A percentile compares a stretch with the other conserved stretches of the same genome.
Evolutionary conservation across 2,329 filamentous ascomycete species (phyloP).

Genomic region (Didymella lethalis): DNA sequence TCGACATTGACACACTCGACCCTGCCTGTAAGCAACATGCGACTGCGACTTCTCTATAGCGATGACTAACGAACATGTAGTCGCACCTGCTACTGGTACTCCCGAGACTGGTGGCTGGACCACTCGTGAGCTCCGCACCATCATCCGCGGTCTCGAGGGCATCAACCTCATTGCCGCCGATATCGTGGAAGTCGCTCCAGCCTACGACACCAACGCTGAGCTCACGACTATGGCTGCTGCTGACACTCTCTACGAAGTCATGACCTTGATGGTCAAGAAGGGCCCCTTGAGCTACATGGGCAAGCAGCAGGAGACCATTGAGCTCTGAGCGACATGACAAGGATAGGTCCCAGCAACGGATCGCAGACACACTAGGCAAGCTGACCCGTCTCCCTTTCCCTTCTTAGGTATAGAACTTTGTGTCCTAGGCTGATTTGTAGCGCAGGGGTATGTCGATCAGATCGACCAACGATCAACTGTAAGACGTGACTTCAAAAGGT

Average conservation of each 20-base stretch:
- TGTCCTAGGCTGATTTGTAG: slow-evolving; percentile 25
- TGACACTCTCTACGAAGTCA: slow-evolving; percentile 76
- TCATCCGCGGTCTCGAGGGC: slow-evolving; percentile 72
- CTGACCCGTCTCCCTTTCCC: slow-evolving; percentile 10
- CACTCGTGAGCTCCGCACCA: slow-evolving; percentile 75
- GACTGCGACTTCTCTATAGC: neutral
- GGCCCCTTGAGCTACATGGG: slow-evolving; percentile 68
- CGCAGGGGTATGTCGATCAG: slow-evolving; percentile 13
- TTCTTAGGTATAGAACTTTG: slow-evolving; percentile 22
- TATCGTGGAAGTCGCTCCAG: slow-evolving; percentile 77
- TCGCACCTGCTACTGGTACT: slow-evolving; percentile 77
- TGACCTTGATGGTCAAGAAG: slow-evolving; percentile 83
- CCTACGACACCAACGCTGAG: slow-evolving; percentile 76
- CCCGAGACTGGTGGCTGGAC: slow-evolving; percentile 80
- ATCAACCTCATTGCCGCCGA: slow-evolving; percentile 75
- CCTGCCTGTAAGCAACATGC: slow-evolving; percentile 69
- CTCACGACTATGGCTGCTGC: slow-evolving; percentile 77
- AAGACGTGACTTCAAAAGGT: slow-evolving; percentile 3
- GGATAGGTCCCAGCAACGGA: neutral
- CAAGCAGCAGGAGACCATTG: slow-evolving; percentile 36
- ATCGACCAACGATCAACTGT: neutral
- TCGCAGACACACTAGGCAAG: slow-evolving; percentile 14
- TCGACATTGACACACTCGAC: slow-evolving; percentile 89
- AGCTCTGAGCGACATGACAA: slow-evolving; percentile 30
- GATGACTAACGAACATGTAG: slow-evolving; percentile 41